phyloP scores from a whole-genome alignment of 2,329 filamentous ascomycete species.

The Diaporthe australafricana region DNA sequence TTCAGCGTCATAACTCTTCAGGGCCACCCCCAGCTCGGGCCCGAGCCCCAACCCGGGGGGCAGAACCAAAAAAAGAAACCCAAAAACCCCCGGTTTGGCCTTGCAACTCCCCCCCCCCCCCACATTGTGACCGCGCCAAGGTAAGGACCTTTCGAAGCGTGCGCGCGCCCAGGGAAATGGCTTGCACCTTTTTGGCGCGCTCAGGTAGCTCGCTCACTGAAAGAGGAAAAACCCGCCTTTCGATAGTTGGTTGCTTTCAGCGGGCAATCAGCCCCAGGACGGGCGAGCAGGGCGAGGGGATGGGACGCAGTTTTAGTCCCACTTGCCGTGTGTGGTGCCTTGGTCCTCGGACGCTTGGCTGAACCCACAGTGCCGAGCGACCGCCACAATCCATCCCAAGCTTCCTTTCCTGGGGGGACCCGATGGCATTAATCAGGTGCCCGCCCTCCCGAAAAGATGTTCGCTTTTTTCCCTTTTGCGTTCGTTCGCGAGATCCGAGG shows the following conservation, averaged over 20 bases:
- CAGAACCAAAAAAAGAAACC: slow-evolving; percentile 13
- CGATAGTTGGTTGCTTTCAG: background rate
- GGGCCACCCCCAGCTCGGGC: background rate
- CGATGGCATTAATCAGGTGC: slow-evolving; percentile 24
- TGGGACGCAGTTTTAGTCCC: background rate
- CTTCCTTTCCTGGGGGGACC: background rate
- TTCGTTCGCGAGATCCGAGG: background rate
- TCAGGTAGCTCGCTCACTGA: background rate
- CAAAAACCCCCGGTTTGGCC: background rate
- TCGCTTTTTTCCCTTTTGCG: too few relatives aligned
- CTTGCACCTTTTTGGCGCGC: too few relatives aligned
- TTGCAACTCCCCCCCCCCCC: background rate
- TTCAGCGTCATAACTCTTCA: too few relatives aligned
- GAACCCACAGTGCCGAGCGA: slow-evolving; percentile 17
- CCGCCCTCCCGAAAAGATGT: background rate
- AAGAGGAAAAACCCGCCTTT: background rate
- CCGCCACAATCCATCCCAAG: slow-evolving; percentile 10
- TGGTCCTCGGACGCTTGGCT: slow-evolving; percentile 5
- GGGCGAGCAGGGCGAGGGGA: background rate
- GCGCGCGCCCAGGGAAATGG: background rate
- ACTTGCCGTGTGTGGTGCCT: background rate
- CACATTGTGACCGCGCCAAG: slow-evolving; percentile 3
- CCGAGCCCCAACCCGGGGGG: background rate
- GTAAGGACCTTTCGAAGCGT: background rate
- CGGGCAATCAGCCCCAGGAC: background rate